phyloP scores from a whole-genome alignment of 108 stramenopile genomes.

The Parietichytrium sp. region DNA sequence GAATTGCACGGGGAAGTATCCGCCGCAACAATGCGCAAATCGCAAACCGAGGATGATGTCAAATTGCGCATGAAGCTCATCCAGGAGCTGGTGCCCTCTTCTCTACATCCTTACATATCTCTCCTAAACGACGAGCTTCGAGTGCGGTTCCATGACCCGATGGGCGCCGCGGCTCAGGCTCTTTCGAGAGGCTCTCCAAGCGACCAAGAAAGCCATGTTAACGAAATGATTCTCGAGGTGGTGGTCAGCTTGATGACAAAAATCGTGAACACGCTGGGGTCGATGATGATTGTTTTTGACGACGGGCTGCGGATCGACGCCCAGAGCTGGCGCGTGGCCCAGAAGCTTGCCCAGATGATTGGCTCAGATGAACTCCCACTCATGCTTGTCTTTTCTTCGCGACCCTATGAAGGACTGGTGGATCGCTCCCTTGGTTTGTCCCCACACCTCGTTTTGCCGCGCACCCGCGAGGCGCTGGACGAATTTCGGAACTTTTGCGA shows the following conservation, averaged over 20 bases:
- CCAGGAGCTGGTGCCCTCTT: not conserved
- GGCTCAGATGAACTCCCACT: not conserved
- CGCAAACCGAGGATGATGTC: too few species aligned
- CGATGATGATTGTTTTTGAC: not conserved
- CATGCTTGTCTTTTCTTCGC: not conserved
- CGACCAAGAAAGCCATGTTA: not conserved
- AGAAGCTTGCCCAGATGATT: not conserved
- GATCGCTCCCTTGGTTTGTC: constrained; percentile 22
- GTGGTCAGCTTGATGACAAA: not conserved
- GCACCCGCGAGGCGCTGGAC: not conserved
- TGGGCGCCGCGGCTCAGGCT: not conserved
- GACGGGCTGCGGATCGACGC: constrained; percentile 5
- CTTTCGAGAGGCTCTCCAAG: not conserved
- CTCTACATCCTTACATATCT: not conserved
- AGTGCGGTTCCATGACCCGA: not conserved
- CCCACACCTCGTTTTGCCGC: not conserved
- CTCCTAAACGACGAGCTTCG: constrained; percentile 21
- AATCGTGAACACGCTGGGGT: not conserved
- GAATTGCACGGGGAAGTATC: not conserved
- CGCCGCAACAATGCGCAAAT: not conserved
- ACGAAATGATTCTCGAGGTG: not conserved
- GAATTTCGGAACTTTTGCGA: not conserved
- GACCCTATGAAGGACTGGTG: not conserved
- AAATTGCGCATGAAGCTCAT: not conserved
- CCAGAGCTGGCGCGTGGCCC: not conserved